Percentiles rank a stretch among this genome's conserved stretches.
Evolutionary conservation across 306 rosid species (phyloP).

Genomic region (Myrica gale): DNA sequence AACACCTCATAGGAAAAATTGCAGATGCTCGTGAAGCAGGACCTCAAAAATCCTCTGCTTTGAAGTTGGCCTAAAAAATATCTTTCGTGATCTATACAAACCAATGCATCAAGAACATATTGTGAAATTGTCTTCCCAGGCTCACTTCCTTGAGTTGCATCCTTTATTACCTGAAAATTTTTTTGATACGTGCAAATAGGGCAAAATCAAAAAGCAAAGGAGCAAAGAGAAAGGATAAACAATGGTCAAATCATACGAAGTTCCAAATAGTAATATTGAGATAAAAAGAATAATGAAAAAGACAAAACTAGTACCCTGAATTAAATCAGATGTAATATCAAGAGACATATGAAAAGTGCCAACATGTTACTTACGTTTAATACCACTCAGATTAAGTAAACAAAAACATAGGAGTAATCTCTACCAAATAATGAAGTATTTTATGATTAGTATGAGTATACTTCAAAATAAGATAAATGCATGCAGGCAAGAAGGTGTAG

Average conservation of each 20-base stretch:
- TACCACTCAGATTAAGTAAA: not conserved
- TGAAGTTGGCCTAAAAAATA: conserved; percentile 86
- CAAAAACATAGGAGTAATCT: not conserved
- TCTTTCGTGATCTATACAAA: conserved; percentile 81
- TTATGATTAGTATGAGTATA: not conserved
- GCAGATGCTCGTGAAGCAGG: conserved; percentile 76
- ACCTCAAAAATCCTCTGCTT: conserved; percentile 85
- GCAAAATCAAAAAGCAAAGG: not conserved
- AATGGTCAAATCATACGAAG: not conserved
- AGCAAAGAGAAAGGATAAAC: conserved; percentile 5
- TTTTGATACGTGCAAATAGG: conserved; percentile 18
- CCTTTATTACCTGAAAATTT: conserved; percentile 72
- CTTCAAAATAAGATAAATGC: not conserved
- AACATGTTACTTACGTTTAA: not conserved
- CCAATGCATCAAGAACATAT: conserved; percentile 81
- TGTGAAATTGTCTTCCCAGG: conserved; percentile 87
- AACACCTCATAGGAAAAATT: conserved; percentile 77
- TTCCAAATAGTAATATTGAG: not conserved
- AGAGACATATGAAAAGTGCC: conserved; percentile 1
- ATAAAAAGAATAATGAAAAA: not conserved
- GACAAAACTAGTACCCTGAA: not conserved
- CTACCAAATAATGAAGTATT: not conserved
- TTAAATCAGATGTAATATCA: not conserved
- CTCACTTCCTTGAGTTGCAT: conserved; percentile 90
- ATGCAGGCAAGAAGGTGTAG: conserved; percentile 7